Percentiles rank a stretch among this genome's conserved stretches.
phyloP scores from a whole-genome alignment of 352 stramenopile species.

The Thalassiosira oceanica region DNA sequence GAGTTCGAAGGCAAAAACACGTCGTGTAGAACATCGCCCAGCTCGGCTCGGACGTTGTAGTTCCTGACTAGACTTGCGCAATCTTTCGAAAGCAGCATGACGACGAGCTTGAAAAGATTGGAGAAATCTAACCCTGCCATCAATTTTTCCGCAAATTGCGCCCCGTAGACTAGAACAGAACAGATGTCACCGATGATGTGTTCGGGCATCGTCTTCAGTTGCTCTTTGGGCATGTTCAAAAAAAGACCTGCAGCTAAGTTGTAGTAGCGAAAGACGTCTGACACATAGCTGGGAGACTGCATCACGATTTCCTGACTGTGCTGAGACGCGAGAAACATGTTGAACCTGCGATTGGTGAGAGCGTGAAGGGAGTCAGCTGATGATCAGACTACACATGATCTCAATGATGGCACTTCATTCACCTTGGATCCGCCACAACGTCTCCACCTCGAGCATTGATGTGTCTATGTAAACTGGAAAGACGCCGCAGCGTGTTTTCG shows the following conservation, averaged over 20 bases:
- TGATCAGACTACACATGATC: no score
- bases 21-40: constrained; percentile 94
- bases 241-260: constrained; percentile 74
- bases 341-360: constrained; percentile 71
- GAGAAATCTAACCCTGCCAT: constrained; percentile 86
- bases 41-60: constrained; percentile 91
- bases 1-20: constrained; percentile 91
- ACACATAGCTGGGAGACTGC: constrained; percentile 67
- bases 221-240: constrained; percentile 59
- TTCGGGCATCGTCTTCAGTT: constrained; percentile 88
- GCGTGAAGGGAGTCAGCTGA: no score
- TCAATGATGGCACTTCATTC: constrained; percentile 54
- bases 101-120: constrained; percentile 88
- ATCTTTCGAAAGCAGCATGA: constrained; percentile 87
- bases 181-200: constrained; percentile 94
- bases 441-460: no score
- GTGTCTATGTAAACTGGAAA: constrained; percentile 87
- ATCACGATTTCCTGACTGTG: constrained; percentile 71
- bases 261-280: constrained; percentile 71
- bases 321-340: constrained; percentile 60
- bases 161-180: constrained; percentile 88
- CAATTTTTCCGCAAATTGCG: constrained; percentile 84
- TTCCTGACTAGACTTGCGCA: constrained; percentile 36
- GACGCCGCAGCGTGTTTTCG: constrained; percentile 84
- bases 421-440: constrained; percentile 53